Evolutionary conservation across 345 rosid species (phyloP).

Genomic region (Bruguiera gymnorhiza): DNA sequence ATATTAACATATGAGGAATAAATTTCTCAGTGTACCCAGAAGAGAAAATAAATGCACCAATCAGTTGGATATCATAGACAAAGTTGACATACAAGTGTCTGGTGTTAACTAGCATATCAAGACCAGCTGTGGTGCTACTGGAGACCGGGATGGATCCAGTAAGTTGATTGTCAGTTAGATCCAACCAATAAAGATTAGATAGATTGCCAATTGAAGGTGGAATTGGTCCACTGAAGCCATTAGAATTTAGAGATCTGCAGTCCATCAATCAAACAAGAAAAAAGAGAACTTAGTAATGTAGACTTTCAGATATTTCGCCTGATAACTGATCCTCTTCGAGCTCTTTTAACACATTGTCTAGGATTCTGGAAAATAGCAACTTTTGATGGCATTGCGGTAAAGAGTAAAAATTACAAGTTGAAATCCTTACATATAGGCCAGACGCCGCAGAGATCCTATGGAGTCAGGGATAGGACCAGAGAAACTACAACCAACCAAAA

Average conservation of each 20-base stretch:
- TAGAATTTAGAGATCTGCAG: constrained; percentile 72
- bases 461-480: constrained; percentile 64
- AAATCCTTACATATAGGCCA: constrained; percentile 54
- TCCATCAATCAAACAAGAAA: neutral
- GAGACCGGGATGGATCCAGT: constrained; percentile 78
- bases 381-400: neutral
- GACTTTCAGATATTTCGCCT: no score
- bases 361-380: neutral
- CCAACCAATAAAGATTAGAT: constrained; percentile 68
- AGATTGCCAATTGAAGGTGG: constrained; percentile 73
- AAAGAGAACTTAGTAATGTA: no score
- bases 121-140: constrained; percentile 60
- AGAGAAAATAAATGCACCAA: no score
- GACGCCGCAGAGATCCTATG: constrained; percentile 52
- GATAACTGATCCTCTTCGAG: no score
- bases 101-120: constrained; percentile 59
- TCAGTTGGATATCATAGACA: neutral
- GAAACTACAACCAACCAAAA: constrained; percentile 71
- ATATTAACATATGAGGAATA: constrained; percentile 6
- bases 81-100: constrained; percentile 69
- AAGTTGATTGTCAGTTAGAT: constrained; percentile 73
- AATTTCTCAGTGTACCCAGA: no score
- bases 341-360: no score
- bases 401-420: neutral
- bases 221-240: constrained; percentile 62